Evolutionary conservation across 768 basidiomycete species (phyloP).

Genomic region (Multifurca ochricompacta): DNA sequence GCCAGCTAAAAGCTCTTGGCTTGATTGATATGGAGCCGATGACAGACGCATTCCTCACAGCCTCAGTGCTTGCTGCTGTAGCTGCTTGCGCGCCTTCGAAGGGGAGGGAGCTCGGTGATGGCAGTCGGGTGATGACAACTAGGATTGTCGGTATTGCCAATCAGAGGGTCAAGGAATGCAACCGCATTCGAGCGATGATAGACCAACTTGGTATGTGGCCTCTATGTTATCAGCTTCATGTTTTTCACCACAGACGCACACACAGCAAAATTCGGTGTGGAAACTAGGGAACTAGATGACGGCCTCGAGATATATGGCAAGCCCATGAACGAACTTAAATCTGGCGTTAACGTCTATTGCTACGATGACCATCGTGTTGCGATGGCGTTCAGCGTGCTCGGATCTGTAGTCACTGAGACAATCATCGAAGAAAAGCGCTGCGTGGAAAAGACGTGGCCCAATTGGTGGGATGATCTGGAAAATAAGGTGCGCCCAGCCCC

Average conservation of each 20-base stretch:
- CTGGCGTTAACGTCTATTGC: conserved; percentile 81
- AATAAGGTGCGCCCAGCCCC: conserved; percentile 61
- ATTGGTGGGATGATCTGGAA: conserved; percentile 98
- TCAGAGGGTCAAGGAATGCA: conserved; percentile 97
- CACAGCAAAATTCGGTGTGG: conserved; percentile 88
- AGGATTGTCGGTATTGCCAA: conserved; percentile 94
- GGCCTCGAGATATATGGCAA: conserved; percentile 86
- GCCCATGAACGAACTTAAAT: conserved; percentile 50
- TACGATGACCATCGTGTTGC: conserved; percentile 99
- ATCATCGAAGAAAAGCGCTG: conserved; percentile 93
- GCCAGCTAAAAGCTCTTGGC: conserved; percentile 74
- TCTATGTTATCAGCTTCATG: background rate
- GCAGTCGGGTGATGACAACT: conserved; percentile 39
- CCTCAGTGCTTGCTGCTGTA: conserved; percentile 86
- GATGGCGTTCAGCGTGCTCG: conserved; percentile 94
- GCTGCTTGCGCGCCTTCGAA: conserved; percentile 39
- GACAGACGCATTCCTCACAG: conserved; percentile 99
- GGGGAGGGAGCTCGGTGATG: conserved; percentile 38
- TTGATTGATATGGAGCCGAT: conserved; percentile 98
- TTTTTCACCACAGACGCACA: background rate
- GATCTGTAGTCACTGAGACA: conserved; percentile 62
- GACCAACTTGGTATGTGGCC: conserved; percentile 75
- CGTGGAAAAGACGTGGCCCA: conserved; percentile 99
- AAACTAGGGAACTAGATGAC: conserved; percentile 87
- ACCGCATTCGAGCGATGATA: conserved; percentile 94